Evolutionary conservation across 148 eudicot genomes (phyloP), one percentile per base, ranked within the genome.

Genomic region (Camellia lanceoleosa): DNA sequence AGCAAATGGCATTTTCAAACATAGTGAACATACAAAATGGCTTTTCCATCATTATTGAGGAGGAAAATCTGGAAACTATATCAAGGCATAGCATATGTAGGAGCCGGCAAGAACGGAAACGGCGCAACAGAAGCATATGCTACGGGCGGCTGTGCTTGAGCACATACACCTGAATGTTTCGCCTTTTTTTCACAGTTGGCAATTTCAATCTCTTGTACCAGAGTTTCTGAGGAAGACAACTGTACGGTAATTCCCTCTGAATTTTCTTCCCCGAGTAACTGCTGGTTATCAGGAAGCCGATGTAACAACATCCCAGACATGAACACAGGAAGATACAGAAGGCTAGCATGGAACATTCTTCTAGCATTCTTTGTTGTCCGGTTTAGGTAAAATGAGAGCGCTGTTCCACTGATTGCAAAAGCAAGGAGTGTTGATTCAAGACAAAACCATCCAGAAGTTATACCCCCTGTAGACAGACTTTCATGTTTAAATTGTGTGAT

Each of bases 271-370:
- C 78, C 73, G n/a, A 73, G 44, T 23, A 64, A 55, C 79, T 88
- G 89, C 86, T 90, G 87, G 58, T 83, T 82, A 49, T 92, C 88
- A 66, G 89, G 81, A 23, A 89, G 68, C 55, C 97, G 97, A 83
- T 96, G 99, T 78, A 92, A 83, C 86, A 96, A 82, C 56, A 96
- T 88, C 14, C 99, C 99, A 3, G 95, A 89, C 99, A 96, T 96
- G 79, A 96, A 96, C 58, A 96, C 92, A 0, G 99, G 99, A 76
- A 96, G 98, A 86, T 96, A 93, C 9, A 96, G 89, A 63, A 96
- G 99, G 89, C 99, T 96, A 51, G 97, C 97, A 55, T 89, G 91
- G 84, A 96, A 96, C 98, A 96, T 96, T 85, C 90, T 93, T 82
- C 89, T 85, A 2, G 99, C 99, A 23, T 79, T 93, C 80, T 92